phyloP scores from a whole-genome alignment of 1,284 basidiomycete genomes.

The Puccinia triticina region DNA sequence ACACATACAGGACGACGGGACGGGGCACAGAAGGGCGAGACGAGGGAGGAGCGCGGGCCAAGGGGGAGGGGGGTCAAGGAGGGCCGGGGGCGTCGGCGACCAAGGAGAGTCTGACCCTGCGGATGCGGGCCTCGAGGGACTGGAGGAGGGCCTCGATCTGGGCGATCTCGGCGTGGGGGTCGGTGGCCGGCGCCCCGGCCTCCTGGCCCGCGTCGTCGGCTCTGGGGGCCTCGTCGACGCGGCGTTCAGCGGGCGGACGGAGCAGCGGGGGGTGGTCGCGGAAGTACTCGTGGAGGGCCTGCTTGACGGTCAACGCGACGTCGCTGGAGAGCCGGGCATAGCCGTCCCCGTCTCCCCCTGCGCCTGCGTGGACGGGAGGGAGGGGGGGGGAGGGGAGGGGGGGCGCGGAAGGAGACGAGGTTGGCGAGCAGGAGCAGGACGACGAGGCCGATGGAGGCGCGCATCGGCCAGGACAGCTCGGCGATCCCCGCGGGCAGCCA shows the following conservation, averaged over 20 bases:
- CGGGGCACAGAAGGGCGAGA: too few relatives aligned
- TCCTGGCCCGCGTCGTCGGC: too few relatives aligned
- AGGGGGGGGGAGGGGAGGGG: too few relatives aligned
- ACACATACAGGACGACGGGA: too few relatives aligned
- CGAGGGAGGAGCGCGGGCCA: too few relatives aligned
- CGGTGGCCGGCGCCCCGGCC: too few relatives aligned
- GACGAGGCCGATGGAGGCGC: slow-evolving; percentile 4
- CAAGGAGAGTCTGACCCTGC: slow-evolving; percentile 14
- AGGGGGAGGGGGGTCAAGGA: too few relatives aligned
- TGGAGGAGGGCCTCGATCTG: slow-evolving; percentile 10
- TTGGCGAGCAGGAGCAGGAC: slow-evolving; percentile 2
- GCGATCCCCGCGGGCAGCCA: not conserved
- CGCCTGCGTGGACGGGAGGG: too few relatives aligned
- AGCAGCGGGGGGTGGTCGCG: not conserved
- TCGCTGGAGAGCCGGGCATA: not conserved
- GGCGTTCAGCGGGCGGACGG: not conserved
- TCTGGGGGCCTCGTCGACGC: too few relatives aligned
- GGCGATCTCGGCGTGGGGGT: not conserved
- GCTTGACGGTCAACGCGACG: not conserved
- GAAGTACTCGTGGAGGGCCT: slow-evolving; percentile 29
- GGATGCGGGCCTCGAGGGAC: slow-evolving; percentile 1
- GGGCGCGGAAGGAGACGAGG: not conserved
- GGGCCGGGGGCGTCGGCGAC: too few relatives aligned
- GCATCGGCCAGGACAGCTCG: slow-evolving; percentile 19
- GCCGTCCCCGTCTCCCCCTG: too few relatives aligned